phyloP scores from a whole-genome alignment of 306 rosid species.

The Cyclanthera cordifolia region DNA sequence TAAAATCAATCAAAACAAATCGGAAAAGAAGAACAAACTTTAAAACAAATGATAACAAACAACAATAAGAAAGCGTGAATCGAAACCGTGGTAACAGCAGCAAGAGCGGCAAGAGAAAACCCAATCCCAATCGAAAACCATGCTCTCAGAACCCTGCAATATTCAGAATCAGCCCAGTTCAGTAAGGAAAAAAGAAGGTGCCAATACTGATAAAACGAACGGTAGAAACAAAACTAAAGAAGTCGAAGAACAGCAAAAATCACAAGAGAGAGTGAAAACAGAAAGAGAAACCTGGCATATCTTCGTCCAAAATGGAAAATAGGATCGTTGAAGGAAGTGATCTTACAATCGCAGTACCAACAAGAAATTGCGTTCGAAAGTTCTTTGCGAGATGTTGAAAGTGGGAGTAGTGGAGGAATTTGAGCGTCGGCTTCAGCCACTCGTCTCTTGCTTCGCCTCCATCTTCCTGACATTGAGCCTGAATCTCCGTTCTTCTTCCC shows the following conservation, averaged over 20 bases:
- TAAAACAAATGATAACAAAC: not conserved
- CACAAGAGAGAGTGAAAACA: not conserved
- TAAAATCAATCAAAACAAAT: not conserved
- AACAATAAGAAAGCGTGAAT: not conserved
- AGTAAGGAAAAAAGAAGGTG: not conserved
- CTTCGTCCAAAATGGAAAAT: slow-evolving; percentile 40
- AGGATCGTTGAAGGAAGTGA: slow-evolving; percentile 35
- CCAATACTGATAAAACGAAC: not conserved
- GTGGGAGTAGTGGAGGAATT: slow-evolving; percentile 15
- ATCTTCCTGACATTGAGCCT: slow-evolving; percentile 11
- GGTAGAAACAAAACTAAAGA: not conserved
- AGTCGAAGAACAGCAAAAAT: not conserved
- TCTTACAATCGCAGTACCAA: slow-evolving; percentile 41
- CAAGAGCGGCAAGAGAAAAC: slow-evolving; percentile 37
- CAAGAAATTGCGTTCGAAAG: slow-evolving; percentile 21
- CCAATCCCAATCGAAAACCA: slow-evolving; percentile 70
- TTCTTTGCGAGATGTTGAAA: not conserved
- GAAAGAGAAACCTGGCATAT: slow-evolving; percentile 27
- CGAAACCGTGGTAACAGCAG: slow-evolving; percentile 33
- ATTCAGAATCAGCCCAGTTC: not conserved
- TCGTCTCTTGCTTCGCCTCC: slow-evolving; percentile 24
- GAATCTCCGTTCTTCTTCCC: not conserved
- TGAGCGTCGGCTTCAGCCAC: slow-evolving; percentile 7
- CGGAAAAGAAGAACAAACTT: not conserved
- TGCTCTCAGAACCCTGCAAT: slow-evolving; percentile 23